Evolutionary conservation across 192 early-diverging fungal species (phyloP).

Genomic region (Entophlyctis helioformis): DNA sequence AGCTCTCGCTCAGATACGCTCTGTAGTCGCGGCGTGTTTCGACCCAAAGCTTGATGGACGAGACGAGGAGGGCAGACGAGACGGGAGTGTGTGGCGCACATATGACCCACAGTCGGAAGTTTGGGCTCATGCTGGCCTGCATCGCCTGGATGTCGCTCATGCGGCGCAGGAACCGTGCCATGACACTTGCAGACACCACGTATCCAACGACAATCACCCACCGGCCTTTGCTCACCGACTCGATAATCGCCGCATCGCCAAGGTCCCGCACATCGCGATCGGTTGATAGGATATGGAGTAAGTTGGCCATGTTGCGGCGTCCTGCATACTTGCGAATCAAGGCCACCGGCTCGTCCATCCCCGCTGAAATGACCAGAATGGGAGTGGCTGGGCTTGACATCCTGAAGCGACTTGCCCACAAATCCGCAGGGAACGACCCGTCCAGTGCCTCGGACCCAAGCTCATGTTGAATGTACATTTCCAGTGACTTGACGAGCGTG

Average conservation of each 20-base stretch:
- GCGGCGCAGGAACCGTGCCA: neutral
- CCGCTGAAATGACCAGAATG: no score
- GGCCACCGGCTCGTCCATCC: no score
- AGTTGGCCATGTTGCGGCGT: no score
- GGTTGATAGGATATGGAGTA: neutral
- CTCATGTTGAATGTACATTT: slow-evolving; percentile 6
- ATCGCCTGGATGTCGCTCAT: neutral
- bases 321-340: no score
- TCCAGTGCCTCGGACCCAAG: slow-evolving; percentile 6
- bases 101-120: slow-evolving; percentile 11
- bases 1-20: neutral
- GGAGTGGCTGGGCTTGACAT: neutral
- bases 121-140: neutral
- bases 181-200: neutral
- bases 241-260: neutral
- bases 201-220: slow-evolving; percentile 5
- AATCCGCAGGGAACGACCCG: slow-evolving; percentile 1
- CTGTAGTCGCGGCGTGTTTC: neutral
- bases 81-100: no score
- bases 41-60: neutral
- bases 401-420: neutral
- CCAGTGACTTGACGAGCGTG: slow-evolving; percentile 3
- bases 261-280: neutral
- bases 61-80: neutral
- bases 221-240: slow-evolving; percentile 8